Conservation (phyloP, 2,329 filamentous ascomycete genomes). For the Graphilbum ipis-grandicollis region DNA sequence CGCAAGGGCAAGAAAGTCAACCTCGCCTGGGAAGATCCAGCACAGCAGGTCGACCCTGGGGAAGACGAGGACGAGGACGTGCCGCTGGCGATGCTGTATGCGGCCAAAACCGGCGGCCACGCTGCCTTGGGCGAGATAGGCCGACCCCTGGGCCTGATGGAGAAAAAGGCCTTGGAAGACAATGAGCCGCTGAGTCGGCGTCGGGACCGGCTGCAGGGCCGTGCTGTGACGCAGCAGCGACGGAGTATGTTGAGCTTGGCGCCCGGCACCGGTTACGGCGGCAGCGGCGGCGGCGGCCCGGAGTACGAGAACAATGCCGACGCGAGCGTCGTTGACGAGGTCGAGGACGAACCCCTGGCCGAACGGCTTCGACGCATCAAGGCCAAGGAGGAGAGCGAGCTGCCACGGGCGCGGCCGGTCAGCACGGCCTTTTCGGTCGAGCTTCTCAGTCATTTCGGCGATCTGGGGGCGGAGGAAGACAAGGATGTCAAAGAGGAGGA, state of each 20-base stretch:
- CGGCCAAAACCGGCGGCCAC: constrained; percentile 36
- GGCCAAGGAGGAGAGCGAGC: constrained; percentile 30
- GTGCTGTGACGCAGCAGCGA: no score
- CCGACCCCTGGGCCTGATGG: constrained; percentile 57
- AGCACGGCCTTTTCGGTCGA: constrained; percentile 52
- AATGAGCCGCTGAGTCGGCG: constrained; percentile 74
- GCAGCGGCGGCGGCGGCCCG: neutral
- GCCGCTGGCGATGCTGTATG: constrained; percentile 67
- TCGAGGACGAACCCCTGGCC: constrained; percentile 49
- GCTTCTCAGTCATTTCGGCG: constrained; percentile 46
- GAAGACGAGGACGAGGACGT: constrained; percentile 73
- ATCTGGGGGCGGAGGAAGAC: constrained; percentile 22
- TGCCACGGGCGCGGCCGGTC: constrained; percentile 39
- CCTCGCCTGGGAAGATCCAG: constrained; percentile 74
- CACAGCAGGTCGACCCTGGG: constrained; percentile 24
- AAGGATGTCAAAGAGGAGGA: constrained; percentile 17
- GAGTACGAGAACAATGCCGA: neutral
- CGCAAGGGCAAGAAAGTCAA: constrained; percentile 62
- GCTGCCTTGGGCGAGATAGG: constrained; percentile 33
- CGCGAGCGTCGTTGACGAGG: constrained; percentile 27
- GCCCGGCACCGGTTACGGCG: constrained; percentile 9
- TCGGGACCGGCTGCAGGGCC: constrained; percentile 55
- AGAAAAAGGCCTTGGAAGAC: constrained; percentile 73
- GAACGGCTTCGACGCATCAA: constrained; percentile 49
- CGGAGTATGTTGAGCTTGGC: constrained; percentile 27